Percentiles rank a stretch among this genome's conserved stretches.
phyloP scores from a whole-genome alignment of 2,329 filamentous ascomycete genomes.

The Arthrinium puccinioides region DNA sequence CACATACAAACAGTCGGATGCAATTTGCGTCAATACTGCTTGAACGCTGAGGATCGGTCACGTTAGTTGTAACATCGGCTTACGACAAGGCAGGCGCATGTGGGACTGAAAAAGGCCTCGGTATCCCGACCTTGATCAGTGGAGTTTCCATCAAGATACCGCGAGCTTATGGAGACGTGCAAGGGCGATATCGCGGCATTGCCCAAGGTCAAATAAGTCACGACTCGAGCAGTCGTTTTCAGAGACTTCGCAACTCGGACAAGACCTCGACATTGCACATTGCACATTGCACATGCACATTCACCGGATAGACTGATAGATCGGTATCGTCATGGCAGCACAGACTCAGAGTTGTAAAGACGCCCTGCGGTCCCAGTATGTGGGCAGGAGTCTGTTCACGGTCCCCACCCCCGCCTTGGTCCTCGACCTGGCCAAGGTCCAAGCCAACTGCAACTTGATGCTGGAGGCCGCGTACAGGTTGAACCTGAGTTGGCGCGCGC shows the following conservation, averaged over 20 bases:
- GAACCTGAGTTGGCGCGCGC: conserved; percentile 61
- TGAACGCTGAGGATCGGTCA: too few species aligned
- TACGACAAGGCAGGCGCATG: too few species aligned
- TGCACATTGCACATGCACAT: background rate
- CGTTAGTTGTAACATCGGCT: too few species aligned
- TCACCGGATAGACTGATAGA: too few species aligned
- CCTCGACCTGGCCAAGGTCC: conserved; percentile 59
- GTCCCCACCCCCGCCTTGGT: conserved; percentile 61
- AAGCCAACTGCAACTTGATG: conserved; percentile 65
- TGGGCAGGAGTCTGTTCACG: conserved; percentile 53
- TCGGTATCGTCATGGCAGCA: too few species aligned
- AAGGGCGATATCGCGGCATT: too few species aligned
- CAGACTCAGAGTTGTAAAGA: conserved; percentile 22
- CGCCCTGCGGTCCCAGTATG: conserved; percentile 33
- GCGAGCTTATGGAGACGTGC: too few species aligned
- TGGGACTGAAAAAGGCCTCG: too few species aligned
- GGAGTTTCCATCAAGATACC: too few species aligned
- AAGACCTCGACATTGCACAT: background rate
- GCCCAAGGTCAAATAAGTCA: background rate
- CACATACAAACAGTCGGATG: too few species aligned
- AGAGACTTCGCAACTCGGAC: background rate
- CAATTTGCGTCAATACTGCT: too few species aligned
- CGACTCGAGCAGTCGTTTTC: background rate
- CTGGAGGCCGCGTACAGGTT: conserved; percentile 53
- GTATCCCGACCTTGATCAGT: too few species aligned